Base-by-base conservation (phyloP, 202 grass and related monocot genomes). In the Elaeis oleifera region DNA sequence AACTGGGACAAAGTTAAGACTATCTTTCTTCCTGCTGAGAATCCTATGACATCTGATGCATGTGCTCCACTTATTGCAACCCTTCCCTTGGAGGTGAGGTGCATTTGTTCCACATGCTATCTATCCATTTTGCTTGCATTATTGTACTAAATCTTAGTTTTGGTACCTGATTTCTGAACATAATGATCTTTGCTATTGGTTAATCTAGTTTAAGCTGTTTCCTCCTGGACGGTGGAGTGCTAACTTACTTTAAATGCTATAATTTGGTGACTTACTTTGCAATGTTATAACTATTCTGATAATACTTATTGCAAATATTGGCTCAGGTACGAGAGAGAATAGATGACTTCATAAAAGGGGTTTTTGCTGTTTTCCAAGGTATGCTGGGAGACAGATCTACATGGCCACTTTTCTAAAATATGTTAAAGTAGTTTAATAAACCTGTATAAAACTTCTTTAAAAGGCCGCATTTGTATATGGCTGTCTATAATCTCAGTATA, bases 1-100 rank as follows among this genome's bases (percentile, higher is more conserved):
- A 95, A 95, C 65, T 95, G 90, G 87, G 87, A 96, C 54, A 95
- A 90, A 73, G 90, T 95, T 58, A 95, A 90, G 73, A 90, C 86
- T 1, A 74, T 95, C 23, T 87, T 80, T 71, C 83, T 95, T 59
- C 75, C 90, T 51, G 66, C 80, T n/a, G 90, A 90, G 69, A 90
- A 90, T 63, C 39, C 79, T 66, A 76, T 95, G 80, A 84, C 86
- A 64, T 72, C 75, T 23, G 86, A 95, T 17, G 71, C 78, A 28
- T 90, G 80, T 55, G 90, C 90, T 63, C 86, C 90, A 5, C 65
- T 95, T 71, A 90, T 95, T 52, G 83, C 90, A 23, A 85, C 86
- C 32, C 83, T 95, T 51, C 90, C 90, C 15, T 67, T 95, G 64
- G 90, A 96, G 84, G 87, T 96, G 19, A 80, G 67, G 31, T 60